phyloP scores from a whole-genome alignment of 2,329 filamentous ascomycete genomes.

The Neocatenulostroma microsporum region DNA sequence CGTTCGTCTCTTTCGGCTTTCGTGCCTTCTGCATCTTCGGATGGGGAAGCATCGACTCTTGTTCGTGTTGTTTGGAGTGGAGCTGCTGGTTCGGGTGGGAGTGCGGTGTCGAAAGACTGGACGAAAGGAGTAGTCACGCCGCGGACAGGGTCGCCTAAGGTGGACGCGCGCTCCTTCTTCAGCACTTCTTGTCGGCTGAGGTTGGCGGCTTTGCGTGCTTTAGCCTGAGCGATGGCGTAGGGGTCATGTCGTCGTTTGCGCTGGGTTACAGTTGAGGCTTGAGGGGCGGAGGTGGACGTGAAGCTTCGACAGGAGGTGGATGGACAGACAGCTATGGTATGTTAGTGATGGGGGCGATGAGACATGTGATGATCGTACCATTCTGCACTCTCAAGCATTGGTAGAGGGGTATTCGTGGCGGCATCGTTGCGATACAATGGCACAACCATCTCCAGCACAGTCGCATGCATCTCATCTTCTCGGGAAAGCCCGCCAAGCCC shows the following conservation, averaged over 20 bases:
- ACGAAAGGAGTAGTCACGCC: slow-evolving; percentile 76
- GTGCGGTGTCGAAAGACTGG: slow-evolving; percentile 64
- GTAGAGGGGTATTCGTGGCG: slow-evolving; percentile 41
- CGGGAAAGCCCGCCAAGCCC: background rate
- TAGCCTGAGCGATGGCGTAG: slow-evolving; percentile 71
- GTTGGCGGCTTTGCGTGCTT: slow-evolving; percentile 78
- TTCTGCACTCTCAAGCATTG: slow-evolving; percentile 37
- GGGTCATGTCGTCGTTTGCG: slow-evolving; percentile 66
- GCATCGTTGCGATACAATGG: slow-evolving; percentile 34
- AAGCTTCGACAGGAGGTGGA: slow-evolving; percentile 30
- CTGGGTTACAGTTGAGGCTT: slow-evolving; percentile 50
- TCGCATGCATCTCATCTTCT: no score
- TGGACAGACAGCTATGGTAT: background rate
- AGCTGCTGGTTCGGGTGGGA: slow-evolving; percentile 27
- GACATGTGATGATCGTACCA: no score
- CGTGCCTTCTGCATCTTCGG: no score
- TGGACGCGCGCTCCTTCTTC: slow-evolving; percentile 53
- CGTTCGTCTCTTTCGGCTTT: slow-evolving; percentile 30
- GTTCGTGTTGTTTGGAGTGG: slow-evolving; percentile 15
- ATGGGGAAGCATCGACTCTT: slow-evolving; percentile 1
- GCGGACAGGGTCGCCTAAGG: slow-evolving; percentile 68
- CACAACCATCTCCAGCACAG: no score
- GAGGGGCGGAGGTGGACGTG: slow-evolving; percentile 58
- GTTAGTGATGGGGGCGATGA: slow-evolving; percentile 14
- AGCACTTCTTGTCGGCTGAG: slow-evolving; percentile 66